These are phyloP conservation scores for Echium plantagineum DNA, from an alignment of 257 asterid species.

Conservation along the genomic window DNA sequence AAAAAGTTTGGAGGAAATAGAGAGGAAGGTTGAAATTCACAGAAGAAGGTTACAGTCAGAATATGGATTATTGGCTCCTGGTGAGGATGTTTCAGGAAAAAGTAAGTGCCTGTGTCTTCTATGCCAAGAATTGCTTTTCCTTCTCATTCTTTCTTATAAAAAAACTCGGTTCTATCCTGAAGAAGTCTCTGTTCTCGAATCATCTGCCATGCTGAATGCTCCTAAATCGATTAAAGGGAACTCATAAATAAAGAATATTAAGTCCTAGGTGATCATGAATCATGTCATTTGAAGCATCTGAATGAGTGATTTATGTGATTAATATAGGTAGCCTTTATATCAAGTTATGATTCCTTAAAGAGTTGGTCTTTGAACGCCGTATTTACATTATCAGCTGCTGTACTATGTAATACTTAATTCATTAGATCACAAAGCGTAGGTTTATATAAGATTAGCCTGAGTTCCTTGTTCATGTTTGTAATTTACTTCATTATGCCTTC, in stretches of 20 bases:
- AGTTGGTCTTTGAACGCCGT: too few relatives aligned
- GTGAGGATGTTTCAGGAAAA: constrained; percentile 48
- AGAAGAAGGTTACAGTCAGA: constrained; percentile 55
- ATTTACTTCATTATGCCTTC: too few relatives aligned
- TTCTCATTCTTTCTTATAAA: too few relatives aligned
- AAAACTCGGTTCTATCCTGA: neutral
- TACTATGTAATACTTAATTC: too few relatives aligned
- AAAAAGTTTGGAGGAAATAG: constrained; percentile 53
- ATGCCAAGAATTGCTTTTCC: too few relatives aligned
- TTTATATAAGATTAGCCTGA: too few relatives aligned
- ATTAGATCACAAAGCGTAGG: too few relatives aligned
- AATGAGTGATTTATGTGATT: too few relatives aligned
- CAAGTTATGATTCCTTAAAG: too few relatives aligned
- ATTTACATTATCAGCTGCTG: too few relatives aligned
- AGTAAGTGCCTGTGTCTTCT: constrained; percentile 31
- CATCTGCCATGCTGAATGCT: neutral
- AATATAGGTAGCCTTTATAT: too few relatives aligned
- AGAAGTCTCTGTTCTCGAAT: neutral
- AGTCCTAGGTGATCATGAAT: neutral
- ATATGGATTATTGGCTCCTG: constrained; percentile 49
- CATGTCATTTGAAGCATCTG: neutral
- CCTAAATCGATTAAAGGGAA: neutral
- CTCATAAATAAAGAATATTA: neutral
- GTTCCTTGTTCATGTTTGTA: too few relatives aligned
- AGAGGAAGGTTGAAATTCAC: constrained; percentile 59